These are phyloP conservation scores for Suhomyces taliae DNA, from an alignment of 1,139 yeast genomes.

Conservation along the genomic window DNA sequence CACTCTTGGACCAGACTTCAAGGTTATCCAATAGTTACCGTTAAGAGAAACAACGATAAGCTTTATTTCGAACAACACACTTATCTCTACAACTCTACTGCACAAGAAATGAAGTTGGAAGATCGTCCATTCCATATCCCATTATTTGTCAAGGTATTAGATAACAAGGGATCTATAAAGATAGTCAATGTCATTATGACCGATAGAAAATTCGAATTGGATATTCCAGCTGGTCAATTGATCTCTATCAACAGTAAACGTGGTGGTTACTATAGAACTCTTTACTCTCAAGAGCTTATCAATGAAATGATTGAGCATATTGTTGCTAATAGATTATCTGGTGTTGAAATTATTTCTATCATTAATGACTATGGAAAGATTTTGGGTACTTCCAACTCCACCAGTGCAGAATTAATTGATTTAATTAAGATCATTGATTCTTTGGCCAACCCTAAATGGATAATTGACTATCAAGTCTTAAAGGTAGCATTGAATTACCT, in stretches of 20 bases:
- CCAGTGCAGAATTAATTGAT: constrained; percentile 26
- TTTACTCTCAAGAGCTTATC: constrained; percentile 22
- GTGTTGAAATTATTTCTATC: constrained; percentile 33
- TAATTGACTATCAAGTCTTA: constrained; percentile 27
- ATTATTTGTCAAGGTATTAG: constrained; percentile 41
- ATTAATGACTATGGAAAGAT: constrained; percentile 40
- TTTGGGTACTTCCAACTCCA: constrained; percentile 22
- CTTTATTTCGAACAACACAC: constrained; percentile 55
- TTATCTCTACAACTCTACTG: constrained; percentile 31
- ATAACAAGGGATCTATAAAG: constrained; percentile 26
- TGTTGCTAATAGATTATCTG: constrained; percentile 21
- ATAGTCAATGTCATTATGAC: constrained; percentile 44
- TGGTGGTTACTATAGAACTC: constrained; percentile 46
- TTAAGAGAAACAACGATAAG: constrained; percentile 24
- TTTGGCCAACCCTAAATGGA: constrained; percentile 22
- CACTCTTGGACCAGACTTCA: constrained; percentile 61
- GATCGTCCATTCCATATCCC: constrained; percentile 56
- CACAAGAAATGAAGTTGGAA: constrained; percentile 34
- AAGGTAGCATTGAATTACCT: constrained; percentile 32
- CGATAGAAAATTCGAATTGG: constrained; percentile 45
- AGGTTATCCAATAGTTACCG: constrained; percentile 58
- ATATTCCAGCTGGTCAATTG: constrained; percentile 24
- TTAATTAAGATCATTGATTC: constrained; percentile 28
- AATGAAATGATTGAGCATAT: constrained; percentile 26
- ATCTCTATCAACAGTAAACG: constrained; percentile 43